phyloP scores from a whole-genome alignment of 371 early-diverging fungal species.

The Mucor irregularis region DNA sequence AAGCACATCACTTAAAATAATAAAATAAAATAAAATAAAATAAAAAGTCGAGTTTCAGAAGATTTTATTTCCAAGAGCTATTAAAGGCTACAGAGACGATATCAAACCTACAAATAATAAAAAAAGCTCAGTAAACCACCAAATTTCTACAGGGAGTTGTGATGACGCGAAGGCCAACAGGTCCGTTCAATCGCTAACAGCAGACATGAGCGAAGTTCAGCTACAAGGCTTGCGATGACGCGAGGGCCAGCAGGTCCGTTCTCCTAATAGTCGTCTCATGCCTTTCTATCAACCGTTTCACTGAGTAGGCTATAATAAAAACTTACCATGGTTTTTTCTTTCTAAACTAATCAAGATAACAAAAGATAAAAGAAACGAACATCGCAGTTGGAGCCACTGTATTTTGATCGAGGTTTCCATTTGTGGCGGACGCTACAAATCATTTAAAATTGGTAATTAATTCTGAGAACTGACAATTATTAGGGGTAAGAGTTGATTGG shows the following conservation, averaged over 20 bases:
- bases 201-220: conserved; percentile 8
- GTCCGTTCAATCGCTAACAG: conserved; percentile 13
- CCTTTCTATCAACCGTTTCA: conserved; percentile 13
- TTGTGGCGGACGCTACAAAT: too few species aligned
- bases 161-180: conserved; percentile 11
- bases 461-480: too few species aligned
- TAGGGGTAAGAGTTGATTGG: too few species aligned
- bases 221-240: conserved; percentile 6
- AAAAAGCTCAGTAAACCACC: conserved; percentile 10
- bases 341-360: too few species aligned
- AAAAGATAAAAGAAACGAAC: too few species aligned
- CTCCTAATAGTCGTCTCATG: conserved; percentile 7
- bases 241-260: conserved; percentile 13
- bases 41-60: not conserved
- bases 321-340: conserved; percentile 8
- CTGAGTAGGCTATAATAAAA: conserved; percentile 9
- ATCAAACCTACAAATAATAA: conserved; percentile 5
- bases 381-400: too few species aligned
- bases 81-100: conserved; percentile 4
- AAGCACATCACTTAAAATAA: conserved; percentile 2
- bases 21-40: too few species aligned
- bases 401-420: too few species aligned
- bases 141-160: conserved; percentile 2
- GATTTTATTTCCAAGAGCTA: not conserved
- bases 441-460: too few species aligned